These are phyloP conservation scores for Canna indica DNA, from an alignment of 176 grass and related monocot species.

Conservation along the genomic window DNA sequence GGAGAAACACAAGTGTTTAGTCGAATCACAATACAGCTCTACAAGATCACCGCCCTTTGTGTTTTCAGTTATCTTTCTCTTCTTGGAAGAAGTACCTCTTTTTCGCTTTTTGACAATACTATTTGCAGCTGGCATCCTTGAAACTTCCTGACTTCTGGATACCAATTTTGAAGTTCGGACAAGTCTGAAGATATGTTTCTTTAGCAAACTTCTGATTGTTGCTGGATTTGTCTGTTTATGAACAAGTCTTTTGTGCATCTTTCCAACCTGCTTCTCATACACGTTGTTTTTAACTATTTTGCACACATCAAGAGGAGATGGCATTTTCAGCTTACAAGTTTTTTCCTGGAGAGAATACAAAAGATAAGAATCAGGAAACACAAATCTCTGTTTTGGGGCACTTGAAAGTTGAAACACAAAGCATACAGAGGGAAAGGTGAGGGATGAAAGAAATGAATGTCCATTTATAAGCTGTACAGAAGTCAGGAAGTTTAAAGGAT, in stretches of 20 bases:
- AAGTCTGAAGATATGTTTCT: constrained; percentile 37
- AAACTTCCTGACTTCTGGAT: constrained; percentile 22
- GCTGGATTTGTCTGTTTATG: constrained; percentile 20
- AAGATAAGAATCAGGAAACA: constrained; percentile 7
- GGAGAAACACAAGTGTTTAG: constrained; percentile 59
- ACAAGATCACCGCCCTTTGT: constrained; percentile 16
- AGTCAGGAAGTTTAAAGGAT: not conserved
- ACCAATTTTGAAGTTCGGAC: constrained; percentile 24
- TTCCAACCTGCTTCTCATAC: constrained; percentile 29
- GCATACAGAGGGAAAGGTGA: not conserved
- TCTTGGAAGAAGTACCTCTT: constrained; percentile 28
- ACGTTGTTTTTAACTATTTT: constrained; percentile 28
- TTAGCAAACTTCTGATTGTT: constrained; percentile 30
- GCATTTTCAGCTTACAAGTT: constrained; percentile 26
- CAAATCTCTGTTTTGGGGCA: not conserved
- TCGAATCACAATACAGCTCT: constrained; percentile 23
- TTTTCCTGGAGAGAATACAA: constrained; percentile 39
- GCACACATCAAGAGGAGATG: constrained; percentile 18
- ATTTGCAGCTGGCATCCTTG: constrained; percentile 34
- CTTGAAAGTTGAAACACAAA: not conserved
- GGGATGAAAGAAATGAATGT: not conserved
- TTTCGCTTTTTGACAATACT: constrained; percentile 49
- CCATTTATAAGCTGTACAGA: not conserved
- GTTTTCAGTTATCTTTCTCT: constrained; percentile 9
- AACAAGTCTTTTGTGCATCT: constrained; percentile 21